Evolutionary conservation across 108 stramenopile genomes (phyloP), one percentile per base, ranked within the genome.

Genomic region (Cyclotella cryptica): DNA sequence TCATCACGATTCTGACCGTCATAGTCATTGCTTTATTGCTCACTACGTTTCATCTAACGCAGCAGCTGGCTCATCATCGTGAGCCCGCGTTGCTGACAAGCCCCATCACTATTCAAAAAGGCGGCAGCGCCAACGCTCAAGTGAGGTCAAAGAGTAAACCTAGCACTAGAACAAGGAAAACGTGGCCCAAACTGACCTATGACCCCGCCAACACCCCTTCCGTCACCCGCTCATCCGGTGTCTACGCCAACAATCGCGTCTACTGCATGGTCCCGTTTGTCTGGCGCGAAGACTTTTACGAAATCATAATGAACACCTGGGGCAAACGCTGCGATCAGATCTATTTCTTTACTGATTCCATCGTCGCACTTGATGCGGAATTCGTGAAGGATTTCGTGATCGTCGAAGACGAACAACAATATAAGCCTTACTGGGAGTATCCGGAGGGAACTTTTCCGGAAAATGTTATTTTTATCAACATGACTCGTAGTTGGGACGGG

Each of bases 251-350:
- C 17, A 35, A 68, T 52, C 12, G 67, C 27, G 18, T 68, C 8
- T 68, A 68, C 49, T 68, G 67, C 49, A 68, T 68, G 67, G 49
- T 68, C 1, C 67, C 67, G 9, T 68, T 68, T 17, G 49, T 68
- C 14, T 68, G 67, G 67, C 49, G 35, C 29, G 28, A 35, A 21
- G 55, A 61, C 26, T 53, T 69, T 30, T 73, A 72, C 66, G 45
- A 66, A 10, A 27, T 44, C 72, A 80, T 80, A 9, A 72, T 72
- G 71, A 8, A 28, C 54, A 80, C 79, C 0, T 80, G 79, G 79
- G 79, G 79, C 26, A 43, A 67, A 54, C 72, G 79, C 22, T 80
- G 79, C 45, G 58, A 80, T 41, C 30, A 52, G 10, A 80, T 73
- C 26, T 39, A 73, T 21, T 80, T 80, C 53, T 54, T 80, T n/a